Evolutionary conservation across 257 asterid genomes (phyloP).

Genomic region (Gentiana macrophylla): DNA sequence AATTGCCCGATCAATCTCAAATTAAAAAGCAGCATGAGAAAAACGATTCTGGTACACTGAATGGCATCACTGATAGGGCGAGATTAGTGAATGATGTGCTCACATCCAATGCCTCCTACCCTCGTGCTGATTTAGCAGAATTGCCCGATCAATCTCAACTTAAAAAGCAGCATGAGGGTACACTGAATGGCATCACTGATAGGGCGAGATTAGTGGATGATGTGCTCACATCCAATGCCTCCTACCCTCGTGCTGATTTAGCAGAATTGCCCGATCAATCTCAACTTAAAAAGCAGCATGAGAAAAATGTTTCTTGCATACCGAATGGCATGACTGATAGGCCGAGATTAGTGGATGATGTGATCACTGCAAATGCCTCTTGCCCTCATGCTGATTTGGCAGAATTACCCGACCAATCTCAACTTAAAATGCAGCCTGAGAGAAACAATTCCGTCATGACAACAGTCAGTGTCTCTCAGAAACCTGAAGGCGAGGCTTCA

Average conservation of each 20-base stretch:
- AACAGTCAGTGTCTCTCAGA: slow-evolving; percentile 26
- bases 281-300: slow-evolving; percentile 39
- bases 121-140: slow-evolving; percentile 23
- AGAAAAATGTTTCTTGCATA: slow-evolving; percentile 52
- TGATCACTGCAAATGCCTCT: slow-evolving; percentile 20
- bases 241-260: slow-evolving; percentile 22
- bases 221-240: slow-evolving; percentile 20
- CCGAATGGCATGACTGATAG: slow-evolving; percentile 31
- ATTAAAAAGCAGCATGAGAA: slow-evolving; percentile 43
- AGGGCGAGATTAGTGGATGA: slow-evolving; percentile 49
- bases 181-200: slow-evolving; percentile 33
- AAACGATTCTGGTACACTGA: slow-evolving; percentile 47
- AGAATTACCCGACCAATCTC: slow-evolving; percentile 33
- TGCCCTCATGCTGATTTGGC: slow-evolving; percentile 22
- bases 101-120: slow-evolving; percentile 19
- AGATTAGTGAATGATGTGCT: slow-evolving; percentile 43
- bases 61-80: slow-evolving; percentile 31
- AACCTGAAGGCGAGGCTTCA: slow-evolving; percentile 46
- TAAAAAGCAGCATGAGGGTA: slow-evolving; percentile 45
- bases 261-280: slow-evolving; percentile 30
- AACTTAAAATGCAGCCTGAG: slow-evolving; percentile 38
- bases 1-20: slow-evolving; percentile 34
- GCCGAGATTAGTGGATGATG: slow-evolving; percentile 50
- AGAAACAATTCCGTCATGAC: slow-evolving; percentile 24
- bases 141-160: slow-evolving; percentile 32